Percentiles rank a stretch among this genome's conserved stretches.
Evolutionary conservation across 192 early-diverging fungal species (phyloP).

Genomic region (Pilaira anomala): DNA sequence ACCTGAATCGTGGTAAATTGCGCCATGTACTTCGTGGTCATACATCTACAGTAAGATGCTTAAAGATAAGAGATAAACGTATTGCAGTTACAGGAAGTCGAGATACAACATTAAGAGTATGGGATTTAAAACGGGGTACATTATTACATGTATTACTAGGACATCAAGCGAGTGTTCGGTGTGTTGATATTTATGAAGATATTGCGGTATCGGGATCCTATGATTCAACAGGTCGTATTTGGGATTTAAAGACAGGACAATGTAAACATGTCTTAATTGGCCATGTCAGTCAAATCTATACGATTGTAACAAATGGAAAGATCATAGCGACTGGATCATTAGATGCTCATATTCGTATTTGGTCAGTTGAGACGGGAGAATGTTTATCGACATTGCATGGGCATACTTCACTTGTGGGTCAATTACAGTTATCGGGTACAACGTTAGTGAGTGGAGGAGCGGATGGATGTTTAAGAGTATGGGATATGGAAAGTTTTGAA

Average conservation of each 20-base stretch:
- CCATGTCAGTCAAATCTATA: constrained; percentile 92
- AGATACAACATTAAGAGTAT: constrained; percentile 90
- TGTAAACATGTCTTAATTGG: constrained; percentile 74
- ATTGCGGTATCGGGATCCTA: constrained; percentile 88
- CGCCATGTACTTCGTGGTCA: constrained; percentile 92
- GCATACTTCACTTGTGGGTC: constrained; percentile 90
- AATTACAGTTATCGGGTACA: constrained; percentile 51
- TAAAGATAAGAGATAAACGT: constrained; percentile 68
- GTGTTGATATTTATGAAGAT: constrained; percentile 81
- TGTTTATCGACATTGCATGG: constrained; percentile 82
- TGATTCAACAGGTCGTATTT: constrained; percentile 87
- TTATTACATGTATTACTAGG: constrained; percentile 75
- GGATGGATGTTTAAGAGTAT: constrained; percentile 89
- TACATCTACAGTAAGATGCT: constrained; percentile 91
- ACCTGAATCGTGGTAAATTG: constrained; percentile 78
- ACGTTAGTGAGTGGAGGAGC: constrained; percentile 89
- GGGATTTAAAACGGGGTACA: constrained; percentile 67
- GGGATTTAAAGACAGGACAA: constrained; percentile 76
- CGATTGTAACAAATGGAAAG: constrained; percentile 80
- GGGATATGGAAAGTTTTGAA: constrained; percentile 66
- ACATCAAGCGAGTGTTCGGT: constrained; percentile 87
- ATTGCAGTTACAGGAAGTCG: constrained; percentile 88
- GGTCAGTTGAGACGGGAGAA: constrained; percentile 79
- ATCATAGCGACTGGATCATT: constrained; percentile 90
- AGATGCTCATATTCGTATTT: constrained; percentile 88